phyloP scores from a whole-genome alignment of 768 basidiomycete genomes.

The Tricholoma terreum region DNA sequence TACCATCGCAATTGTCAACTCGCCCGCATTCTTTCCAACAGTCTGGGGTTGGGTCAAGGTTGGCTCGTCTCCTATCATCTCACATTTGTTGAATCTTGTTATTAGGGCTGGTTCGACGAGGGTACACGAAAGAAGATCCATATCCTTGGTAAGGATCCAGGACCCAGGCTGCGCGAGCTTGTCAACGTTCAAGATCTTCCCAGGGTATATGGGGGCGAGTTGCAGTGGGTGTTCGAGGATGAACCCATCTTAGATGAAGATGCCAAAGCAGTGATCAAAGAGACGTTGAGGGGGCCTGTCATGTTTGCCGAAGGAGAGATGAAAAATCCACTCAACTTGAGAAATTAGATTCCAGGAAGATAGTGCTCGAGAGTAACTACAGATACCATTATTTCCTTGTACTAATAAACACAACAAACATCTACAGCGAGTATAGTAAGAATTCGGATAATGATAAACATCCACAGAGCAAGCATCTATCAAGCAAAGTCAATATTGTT shows the following conservation, averaged over 20 bases:
- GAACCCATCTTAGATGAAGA: conserved; percentile 62
- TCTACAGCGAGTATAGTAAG: neutral
- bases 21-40: conserved; percentile 79
- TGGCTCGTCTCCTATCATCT: conserved; percentile 4
- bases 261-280: conserved; percentile 41
- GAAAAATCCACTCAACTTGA: conserved; percentile 13
- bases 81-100: neutral
- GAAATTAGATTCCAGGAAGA: neutral
- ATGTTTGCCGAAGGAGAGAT: conserved; percentile 46
- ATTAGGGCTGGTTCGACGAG: conserved; percentile 78
- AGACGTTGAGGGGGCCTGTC: conserved; percentile 56
- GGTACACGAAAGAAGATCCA: conserved; percentile 76
- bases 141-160: conserved; percentile 62
- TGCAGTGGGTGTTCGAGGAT: conserved; percentile 70
- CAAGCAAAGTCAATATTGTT: neutral
- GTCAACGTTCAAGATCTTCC: conserved; percentile 52
- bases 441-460: neutral
- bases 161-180: conserved; percentile 47
- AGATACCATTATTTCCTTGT: neutral
- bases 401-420: neutral
- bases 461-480: neutral
- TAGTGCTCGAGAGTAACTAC: neutral
- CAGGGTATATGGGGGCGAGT: conserved; percentile 65
- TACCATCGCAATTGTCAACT: conserved; percentile 69
- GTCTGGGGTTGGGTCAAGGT: conserved; percentile 86